Conservation (phyloP, 805 yeast species). For the Nakazawaea siamensis region DNA sequence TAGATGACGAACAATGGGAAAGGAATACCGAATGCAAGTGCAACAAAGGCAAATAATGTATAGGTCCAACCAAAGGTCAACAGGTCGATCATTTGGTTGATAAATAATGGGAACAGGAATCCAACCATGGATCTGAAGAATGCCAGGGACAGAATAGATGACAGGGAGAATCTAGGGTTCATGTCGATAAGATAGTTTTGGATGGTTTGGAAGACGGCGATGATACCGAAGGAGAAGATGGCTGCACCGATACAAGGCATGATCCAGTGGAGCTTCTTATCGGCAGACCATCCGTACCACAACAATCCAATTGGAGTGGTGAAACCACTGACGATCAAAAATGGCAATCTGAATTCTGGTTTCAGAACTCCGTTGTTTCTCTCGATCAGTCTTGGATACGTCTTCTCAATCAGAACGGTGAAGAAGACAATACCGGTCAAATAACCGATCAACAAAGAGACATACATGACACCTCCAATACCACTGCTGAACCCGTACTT, state of each 20-base stretch:
- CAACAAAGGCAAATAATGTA: constrained; percentile 52
- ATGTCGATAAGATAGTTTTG: constrained; percentile 65
- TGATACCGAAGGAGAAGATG: constrained; percentile 50
- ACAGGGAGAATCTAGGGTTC: constrained; percentile 60
- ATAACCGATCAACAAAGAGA: constrained; percentile 51
- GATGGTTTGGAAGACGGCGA: constrained; percentile 60
- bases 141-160: constrained; percentile 63
- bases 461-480: constrained; percentile 48
- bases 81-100: constrained; percentile 41
- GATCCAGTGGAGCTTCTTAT: constrained; percentile 48
- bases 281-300: constrained; percentile 70
- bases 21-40: constrained; percentile 54
- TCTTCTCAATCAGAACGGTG: constrained; percentile 33
- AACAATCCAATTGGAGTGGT: constrained; percentile 51
- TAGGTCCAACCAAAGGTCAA: constrained; percentile 70
- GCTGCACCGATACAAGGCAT: constrained; percentile 56
- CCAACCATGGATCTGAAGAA: constrained; percentile 62
- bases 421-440: constrained; percentile 40
- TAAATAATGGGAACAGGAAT: constrained; percentile 62
- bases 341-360: constrained; percentile 55
- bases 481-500: constrained; percentile 39
- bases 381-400: constrained; percentile 28
- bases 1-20: constrained; percentile 50
- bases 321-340: constrained; percentile 40
- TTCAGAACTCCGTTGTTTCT: constrained; percentile 44